Evolutionary conservation across 2,329 filamentous ascomycete species (phyloP).

Genomic region (Penicillium sp.): DNA sequence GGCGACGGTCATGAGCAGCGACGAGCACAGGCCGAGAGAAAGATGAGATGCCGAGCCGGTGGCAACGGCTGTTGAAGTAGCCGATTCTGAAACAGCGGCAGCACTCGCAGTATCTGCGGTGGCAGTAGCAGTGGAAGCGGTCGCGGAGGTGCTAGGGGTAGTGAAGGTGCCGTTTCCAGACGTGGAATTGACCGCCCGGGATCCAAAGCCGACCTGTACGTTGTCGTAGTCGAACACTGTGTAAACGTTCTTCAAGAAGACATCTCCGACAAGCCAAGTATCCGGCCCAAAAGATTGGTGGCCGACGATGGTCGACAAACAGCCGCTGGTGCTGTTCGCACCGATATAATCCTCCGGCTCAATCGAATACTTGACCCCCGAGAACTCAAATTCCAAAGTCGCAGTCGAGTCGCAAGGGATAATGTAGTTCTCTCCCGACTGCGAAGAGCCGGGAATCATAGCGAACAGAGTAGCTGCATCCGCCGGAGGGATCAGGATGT

Average conservation of each 20-base stretch:
- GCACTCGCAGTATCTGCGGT: conserved; percentile 1
- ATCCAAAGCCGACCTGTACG: conserved; percentile 39
- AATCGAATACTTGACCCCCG: conserved; percentile 64
- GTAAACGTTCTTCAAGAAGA: conserved; percentile 89
- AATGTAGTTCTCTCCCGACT: conserved; percentile 61
- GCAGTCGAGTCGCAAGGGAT: conserved; percentile 69
- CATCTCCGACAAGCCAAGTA: conserved; percentile 79
- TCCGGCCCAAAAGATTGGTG: conserved; percentile 61
- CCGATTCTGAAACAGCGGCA: conserved; percentile 6
- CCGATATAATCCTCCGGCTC: conserved; percentile 69
- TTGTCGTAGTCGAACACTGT: conserved; percentile 75
- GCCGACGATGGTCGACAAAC: conserved; percentile 71
- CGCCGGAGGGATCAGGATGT: conserved; percentile 66
- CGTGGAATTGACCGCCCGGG: conserved; percentile 13
- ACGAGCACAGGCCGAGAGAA: conserved; percentile 12
- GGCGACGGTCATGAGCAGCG: conserved; percentile 14
- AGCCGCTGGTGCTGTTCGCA: conserved; percentile 35
- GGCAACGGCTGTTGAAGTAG: conserved; percentile 2
- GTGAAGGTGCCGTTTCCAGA: conserved; percentile 19
- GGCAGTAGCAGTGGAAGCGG: conserved; percentile 2
- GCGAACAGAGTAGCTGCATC: conserved; percentile 68
- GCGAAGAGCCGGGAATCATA: conserved; percentile 61
- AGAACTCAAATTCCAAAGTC: conserved; percentile 65
- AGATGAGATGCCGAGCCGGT: conserved; percentile 14
- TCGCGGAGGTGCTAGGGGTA: conserved; percentile 9